These are phyloP conservation scores for Neocucurbitaria cava DNA, from an alignment of 2,329 filamentous ascomycete species.

Conservation along the genomic window DNA sequence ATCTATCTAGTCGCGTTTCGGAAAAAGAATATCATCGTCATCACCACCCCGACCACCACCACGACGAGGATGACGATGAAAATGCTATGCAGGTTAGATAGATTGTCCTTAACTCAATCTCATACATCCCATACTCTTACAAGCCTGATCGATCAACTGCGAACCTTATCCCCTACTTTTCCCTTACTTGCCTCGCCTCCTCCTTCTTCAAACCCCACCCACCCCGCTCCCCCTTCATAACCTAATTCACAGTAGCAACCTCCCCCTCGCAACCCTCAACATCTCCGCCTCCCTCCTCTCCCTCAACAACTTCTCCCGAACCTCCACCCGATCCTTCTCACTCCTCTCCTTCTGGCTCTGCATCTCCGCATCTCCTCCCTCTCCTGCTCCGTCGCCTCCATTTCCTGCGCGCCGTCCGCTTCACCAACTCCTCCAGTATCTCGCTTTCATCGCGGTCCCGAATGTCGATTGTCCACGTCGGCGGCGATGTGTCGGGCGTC, in stretches of 20 bases:
- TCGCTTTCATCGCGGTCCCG: slow-evolving; percentile 65
- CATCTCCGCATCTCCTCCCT: slow-evolving; percentile 64
- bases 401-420: slow-evolving; percentile 65
- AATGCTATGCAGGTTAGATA: too few species aligned
- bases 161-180: too few species aligned
- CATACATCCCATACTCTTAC: too few species aligned
- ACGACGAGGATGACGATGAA: too few species aligned
- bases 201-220: neutral
- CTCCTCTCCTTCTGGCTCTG: slow-evolving; percentile 61
- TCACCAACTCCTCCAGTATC: slow-evolving; percentile 69
- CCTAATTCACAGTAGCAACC: slow-evolving; percentile 13
- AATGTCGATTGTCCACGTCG: slow-evolving; percentile 61
- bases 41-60: too few species aligned
- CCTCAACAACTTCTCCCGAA: slow-evolving; percentile 61
- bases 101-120: too few species aligned
- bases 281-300: slow-evolving; percentile 69
- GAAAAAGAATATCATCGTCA: too few species aligned
- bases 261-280: slow-evolving; percentile 61
- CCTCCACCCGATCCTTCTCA: slow-evolving; percentile 62
- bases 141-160: too few species aligned
- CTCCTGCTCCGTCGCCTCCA: slow-evolving; percentile 68
- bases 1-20: too few species aligned
- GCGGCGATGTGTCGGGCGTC: slow-evolving; percentile 43
- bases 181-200: too few species aligned
- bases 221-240: too few species aligned